These are phyloP conservation scores for Pythium pyrilobum DNA, from an alignment of 352 stramenopile species.

Conservation along the genomic window DNA sequence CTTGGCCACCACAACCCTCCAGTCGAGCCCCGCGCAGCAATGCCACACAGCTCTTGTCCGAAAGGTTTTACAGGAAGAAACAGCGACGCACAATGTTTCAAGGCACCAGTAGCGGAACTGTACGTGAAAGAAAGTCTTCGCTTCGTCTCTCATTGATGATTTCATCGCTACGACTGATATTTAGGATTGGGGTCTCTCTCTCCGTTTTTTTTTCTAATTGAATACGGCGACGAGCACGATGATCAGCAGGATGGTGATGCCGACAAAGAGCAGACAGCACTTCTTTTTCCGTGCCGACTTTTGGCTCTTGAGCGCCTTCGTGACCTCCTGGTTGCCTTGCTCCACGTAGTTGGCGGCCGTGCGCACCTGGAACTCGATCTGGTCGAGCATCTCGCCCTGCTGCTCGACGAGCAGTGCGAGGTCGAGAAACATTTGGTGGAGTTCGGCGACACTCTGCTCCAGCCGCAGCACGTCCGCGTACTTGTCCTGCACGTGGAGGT, in stretches of 20 bases:
- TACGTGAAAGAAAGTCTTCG: not conserved
- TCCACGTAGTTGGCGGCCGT: slow-evolving; percentile 96
- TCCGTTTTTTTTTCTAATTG: slow-evolving; percentile 29
- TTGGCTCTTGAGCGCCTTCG: slow-evolving; percentile 94
- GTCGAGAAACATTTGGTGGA: slow-evolving; percentile 99
- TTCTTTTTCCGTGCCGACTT: slow-evolving; percentile 97
- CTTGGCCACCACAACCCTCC: too few species aligned
- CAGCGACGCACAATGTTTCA: too few species aligned
- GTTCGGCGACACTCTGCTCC: slow-evolving; percentile 94
- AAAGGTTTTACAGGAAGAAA: too few species aligned
- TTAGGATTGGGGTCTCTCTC: too few species aligned
- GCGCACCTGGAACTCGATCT: slow-evolving; percentile 96
- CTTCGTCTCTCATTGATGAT: not conserved
- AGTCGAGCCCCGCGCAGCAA: too few species aligned
- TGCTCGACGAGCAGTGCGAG: slow-evolving; percentile 97
- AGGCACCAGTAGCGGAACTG: not conserved
- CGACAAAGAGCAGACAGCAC: slow-evolving; percentile 84
- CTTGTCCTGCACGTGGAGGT: slow-evolving; percentile 95
- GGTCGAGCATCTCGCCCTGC: slow-evolving; percentile 96
- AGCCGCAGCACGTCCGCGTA: slow-evolving; percentile 97
- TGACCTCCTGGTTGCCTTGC: slow-evolving; percentile 94
- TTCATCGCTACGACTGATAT: too few species aligned
- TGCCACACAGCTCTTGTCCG: too few species aligned
- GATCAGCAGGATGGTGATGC: slow-evolving; percentile 72
- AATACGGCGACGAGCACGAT: slow-evolving; percentile 72